Evolutionary conservation across 2,329 filamentous ascomycete genomes (phyloP).

Genomic region (Septoria linicola): DNA sequence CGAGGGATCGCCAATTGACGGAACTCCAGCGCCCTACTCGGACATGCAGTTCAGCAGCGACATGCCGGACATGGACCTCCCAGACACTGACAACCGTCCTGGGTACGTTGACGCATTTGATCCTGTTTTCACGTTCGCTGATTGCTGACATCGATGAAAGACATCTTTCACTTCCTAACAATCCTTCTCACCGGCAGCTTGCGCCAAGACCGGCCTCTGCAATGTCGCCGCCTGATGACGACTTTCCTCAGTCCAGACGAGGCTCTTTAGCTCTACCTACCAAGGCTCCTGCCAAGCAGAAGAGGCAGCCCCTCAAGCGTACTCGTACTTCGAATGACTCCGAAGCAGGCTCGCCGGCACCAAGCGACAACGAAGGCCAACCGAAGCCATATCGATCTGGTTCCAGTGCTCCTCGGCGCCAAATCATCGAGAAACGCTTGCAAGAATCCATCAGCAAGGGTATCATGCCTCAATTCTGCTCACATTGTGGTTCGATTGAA

Average conservation of each 20-base stretch:
- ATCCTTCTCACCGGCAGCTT: not conserved
- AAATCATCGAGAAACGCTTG: slow-evolving; percentile 58
- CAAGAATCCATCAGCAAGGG: slow-evolving; percentile 68
- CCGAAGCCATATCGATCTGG: slow-evolving; percentile 37
- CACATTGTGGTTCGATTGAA: slow-evolving; percentile 91
- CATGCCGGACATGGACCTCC: slow-evolving; percentile 1
- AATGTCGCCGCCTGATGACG: slow-evolving; percentile 18
- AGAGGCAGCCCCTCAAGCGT: slow-evolving; percentile 38
- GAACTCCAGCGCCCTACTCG: slow-evolving; percentile 19
- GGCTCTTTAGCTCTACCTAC: slow-evolving; percentile 39
- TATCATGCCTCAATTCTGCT: slow-evolving; percentile 82
- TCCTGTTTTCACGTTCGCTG: not conserved
- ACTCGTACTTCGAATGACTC: slow-evolving; percentile 31
- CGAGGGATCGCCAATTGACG: slow-evolving; percentile 25
- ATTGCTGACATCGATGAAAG: slow-evolving; percentile 7
- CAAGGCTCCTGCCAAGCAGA: slow-evolving; percentile 30
- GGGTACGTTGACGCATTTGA: slow-evolving; percentile 6
- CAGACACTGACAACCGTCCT: not conserved
- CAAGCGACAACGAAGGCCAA: slow-evolving; percentile 36
- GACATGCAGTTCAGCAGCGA: slow-evolving; percentile 13
- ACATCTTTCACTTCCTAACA: not conserved
- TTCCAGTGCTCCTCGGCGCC: slow-evolving; percentile 63
- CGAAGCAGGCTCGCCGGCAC: slow-evolving; percentile 39
- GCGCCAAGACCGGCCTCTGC: slow-evolving; percentile 10
- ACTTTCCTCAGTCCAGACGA: slow-evolving; percentile 27